Conservation (phyloP, 2,329 filamentous ascomycete species). For the Keithomyces neogunnii region DNA sequence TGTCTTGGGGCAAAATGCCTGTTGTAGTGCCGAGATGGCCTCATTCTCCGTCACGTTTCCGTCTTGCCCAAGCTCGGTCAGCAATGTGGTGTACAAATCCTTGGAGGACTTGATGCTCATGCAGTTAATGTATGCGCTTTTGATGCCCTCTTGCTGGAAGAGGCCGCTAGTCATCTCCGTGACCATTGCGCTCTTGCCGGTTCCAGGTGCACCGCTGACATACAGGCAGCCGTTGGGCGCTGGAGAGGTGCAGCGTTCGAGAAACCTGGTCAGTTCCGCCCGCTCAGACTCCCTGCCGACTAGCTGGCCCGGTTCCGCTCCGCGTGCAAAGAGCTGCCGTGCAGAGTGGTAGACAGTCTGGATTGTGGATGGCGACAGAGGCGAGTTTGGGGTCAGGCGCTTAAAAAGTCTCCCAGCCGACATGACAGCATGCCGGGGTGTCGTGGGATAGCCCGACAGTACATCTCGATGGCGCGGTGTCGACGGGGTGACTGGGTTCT, state of each 20-base stretch:
- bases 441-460: slow-evolving; percentile 61
- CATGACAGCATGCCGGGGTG: slow-evolving; percentile 77
- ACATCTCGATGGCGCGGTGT: slow-evolving; percentile 76
- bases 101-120: slow-evolving; percentile 89
- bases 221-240: slow-evolving; percentile 76
- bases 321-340: slow-evolving; percentile 77
- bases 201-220: slow-evolving; percentile 90
- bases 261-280: slow-evolving; percentile 58
- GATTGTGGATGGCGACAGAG: slow-evolving; percentile 56
- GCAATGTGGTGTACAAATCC: slow-evolving; percentile 73
- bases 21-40: slow-evolving; percentile 58
- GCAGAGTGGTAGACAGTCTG: slow-evolving; percentile 81
- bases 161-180: slow-evolving; percentile 64
- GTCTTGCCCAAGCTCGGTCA: slow-evolving; percentile 58
- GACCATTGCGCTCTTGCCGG: slow-evolving; percentile 92
- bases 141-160: slow-evolving; percentile 43
- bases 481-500: slow-evolving; percentile 56
- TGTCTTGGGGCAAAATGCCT: slow-evolving; percentile 59
- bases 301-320: slow-evolving; percentile 64
- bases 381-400: slow-evolving; percentile 70
- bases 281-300: slow-evolving; percentile 67
- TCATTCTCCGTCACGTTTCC: slow-evolving; percentile 55
- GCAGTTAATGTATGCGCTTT: slow-evolving; percentile 82
- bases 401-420: slow-evolving; percentile 67
- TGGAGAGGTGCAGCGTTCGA: slow-evolving; percentile 52